Base-by-base conservation (phyloP, 441 rosid genomes). In the Geranium incanum region DNA sequence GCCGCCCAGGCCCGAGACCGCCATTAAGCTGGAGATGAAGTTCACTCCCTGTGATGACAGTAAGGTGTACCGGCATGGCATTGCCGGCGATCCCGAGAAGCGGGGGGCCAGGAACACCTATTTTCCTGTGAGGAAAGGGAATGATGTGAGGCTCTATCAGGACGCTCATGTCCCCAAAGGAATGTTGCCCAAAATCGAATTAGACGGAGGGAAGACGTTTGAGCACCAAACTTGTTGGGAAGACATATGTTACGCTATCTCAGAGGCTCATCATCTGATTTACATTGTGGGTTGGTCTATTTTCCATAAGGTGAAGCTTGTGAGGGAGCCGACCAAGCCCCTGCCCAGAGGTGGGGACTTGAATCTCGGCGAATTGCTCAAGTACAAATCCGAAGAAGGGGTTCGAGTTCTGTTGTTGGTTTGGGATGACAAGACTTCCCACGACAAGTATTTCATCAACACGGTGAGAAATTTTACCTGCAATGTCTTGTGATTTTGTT, bases 221-320 rank as follows among this genome's bases (percentile, higher is more conserved):
- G 86, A 79, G 21, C 92, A 92, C 70, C 98, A 96, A 63, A 86
- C 89, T 74, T 95, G 99, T 78, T 95, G 99, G 99, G 37, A 75
- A 37, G 99, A 91, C 78, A 95, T 95, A 68, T 89, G 85, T 81
- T 85, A 85, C 80, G 93, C 99, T 37, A 86, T 95, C 57, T 80
- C 86, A 16, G 91, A 89, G 66, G 95, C 98, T 45, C 86, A 80
- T 68, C 96, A 86, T 37, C 79, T 95, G 74, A 81, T 95, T 70
- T 95, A 95, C 78, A 92, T 95, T 64, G 87, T 94, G 1, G 99
- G 98, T 36, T 95, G 99, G 99, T 92, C 99, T 0, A 93, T 95
- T n/a, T 92, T 94, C 96, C 97, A 92, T 78, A 79, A 84, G 71
- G 98, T 95, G 74, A 84, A 68, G 71, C 81, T 95, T 68, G 79